Percentiles rank a stretch among this genome's conserved stretches.
Evolutionary conservation across 345 rosid genomes (phyloP).

Genomic region (Fremontodendron californicum): DNA sequence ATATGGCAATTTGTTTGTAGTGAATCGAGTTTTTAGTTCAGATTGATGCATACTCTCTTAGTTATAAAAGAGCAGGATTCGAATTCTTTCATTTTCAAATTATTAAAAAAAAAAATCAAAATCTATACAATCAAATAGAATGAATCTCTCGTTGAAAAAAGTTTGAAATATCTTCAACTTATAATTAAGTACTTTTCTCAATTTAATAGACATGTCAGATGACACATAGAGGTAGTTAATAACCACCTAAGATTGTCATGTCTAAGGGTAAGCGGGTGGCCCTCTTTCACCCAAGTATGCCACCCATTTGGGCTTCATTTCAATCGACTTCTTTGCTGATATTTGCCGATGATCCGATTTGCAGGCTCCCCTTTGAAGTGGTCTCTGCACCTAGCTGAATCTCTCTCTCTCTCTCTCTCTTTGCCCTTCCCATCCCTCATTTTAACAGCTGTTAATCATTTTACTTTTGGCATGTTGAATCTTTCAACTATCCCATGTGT

Average conservation of each 20-base stretch:
- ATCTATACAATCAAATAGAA: too few species aligned
- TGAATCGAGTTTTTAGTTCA: too few species aligned
- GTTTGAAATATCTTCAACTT: too few species aligned
- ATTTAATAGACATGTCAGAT: neutral
- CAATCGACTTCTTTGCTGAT: neutral
- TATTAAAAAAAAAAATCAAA: too few species aligned
- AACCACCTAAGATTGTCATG: constrained; percentile 13
- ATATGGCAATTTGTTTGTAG: too few species aligned
- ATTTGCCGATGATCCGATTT: neutral
- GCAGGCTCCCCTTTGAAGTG: neutral
- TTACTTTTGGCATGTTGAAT: neutral
- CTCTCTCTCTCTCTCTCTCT: too few species aligned
- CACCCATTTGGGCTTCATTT: neutral
- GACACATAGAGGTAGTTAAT: constrained; percentile 11
- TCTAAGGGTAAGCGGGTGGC: neutral
- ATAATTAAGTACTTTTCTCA: neutral
- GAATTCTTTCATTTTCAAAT: too few species aligned
- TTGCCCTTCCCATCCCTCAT: neutral
- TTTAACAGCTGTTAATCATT: constrained; percentile 11
- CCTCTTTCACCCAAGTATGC: neutral
- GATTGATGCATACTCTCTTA: too few species aligned
- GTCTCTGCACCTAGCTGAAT: neutral
- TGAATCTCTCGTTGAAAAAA: too few species aligned
- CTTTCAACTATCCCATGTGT: neutral
- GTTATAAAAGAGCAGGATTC: too few species aligned